Base-by-base conservation (phyloP, 805 yeast species). In the Kazachstania martiniae region DNA sequence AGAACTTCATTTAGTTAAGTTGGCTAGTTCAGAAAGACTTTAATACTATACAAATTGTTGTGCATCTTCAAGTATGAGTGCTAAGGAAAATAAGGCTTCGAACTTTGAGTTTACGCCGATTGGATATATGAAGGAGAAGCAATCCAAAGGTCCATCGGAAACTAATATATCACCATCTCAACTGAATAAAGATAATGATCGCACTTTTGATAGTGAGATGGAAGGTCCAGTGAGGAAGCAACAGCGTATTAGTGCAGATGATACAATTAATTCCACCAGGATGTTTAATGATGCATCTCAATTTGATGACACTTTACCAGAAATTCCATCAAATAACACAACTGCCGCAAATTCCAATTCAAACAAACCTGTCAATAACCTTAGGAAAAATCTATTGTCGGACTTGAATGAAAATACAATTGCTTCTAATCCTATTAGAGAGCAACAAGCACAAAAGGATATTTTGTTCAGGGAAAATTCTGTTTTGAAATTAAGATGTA, bases 31-130 rank as follows among this genome's bases (percentile, higher is more conserved):
- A n/a, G n/a, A n/a, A n/a, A n/a, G n/a, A n/a, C n/a, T n/a, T n/a
- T n/a, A n/a, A n/a, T n/a, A n/a, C n/a, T n/a, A n/a, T n/a, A n/a
- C n/a, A n/a, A n/a, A n/a, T n/a, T n/a, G n/a, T n/a, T n/a, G n/a
- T n/a, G n/a, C n/a, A n/a, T n/a, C n/a, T n/a, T n/a, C n/a, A n/a
- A 10, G 21, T 7, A 19, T 35, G 34, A 37, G 35, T 13, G 12
- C 28, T 5, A 6, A 26, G 7, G 24, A 10, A 5, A 25, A 28
- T 5, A 38, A 40, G 12, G 29, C 40, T 8, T 47, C 48, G 21
- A 36, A 43, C 15, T 41, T 57, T 16, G 66, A 63, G 38, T 65
- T 65, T 37, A 64, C 68, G 2, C 70, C 70, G 0, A 59, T 65
- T 29, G 69, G 69, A 3, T 54, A 46, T 21, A 29, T 42, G 15